These are phyloP conservation scores for Podospora pseudopauciseta DNA, from an alignment of 495 filamentous ascomycete genomes.

Conservation along the genomic window DNA sequence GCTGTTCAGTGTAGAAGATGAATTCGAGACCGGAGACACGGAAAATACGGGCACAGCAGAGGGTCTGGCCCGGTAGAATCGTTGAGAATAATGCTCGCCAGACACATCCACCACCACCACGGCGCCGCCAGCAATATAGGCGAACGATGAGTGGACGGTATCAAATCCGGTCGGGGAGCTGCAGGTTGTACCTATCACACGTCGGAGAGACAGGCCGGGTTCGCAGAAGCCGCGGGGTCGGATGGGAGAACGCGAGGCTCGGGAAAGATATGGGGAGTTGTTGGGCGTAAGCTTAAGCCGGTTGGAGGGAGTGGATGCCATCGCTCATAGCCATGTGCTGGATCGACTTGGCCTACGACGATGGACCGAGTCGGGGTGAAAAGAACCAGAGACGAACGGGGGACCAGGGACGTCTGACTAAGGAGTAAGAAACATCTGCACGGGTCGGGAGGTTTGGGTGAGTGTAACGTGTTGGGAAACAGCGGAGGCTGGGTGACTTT, in stretches of 20 bases:
- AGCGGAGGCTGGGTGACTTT: neutral
- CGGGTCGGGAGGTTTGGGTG: neutral
- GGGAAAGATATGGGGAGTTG: slow-evolving; percentile 67
- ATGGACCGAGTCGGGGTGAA: slow-evolving; percentile 3
- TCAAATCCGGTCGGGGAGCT: slow-evolving; percentile 84
- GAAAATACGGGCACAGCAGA: slow-evolving; percentile 63
- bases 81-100: slow-evolving; percentile 69
- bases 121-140: slow-evolving; percentile 88
- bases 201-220: slow-evolving; percentile 64
- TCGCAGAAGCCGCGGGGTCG: slow-evolving; percentile 39
- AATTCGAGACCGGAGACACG: slow-evolving; percentile 37
- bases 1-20: slow-evolving; percentile 50
- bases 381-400: neutral
- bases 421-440: slow-evolving; percentile 18
- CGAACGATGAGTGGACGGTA: slow-evolving; percentile 71
- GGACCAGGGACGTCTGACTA: slow-evolving; percentile 11
- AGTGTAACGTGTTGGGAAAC: slow-evolving; percentile 11
- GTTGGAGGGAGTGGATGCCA: slow-evolving; percentile 57
- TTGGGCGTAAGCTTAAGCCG: slow-evolving; percentile 74
- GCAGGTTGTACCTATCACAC: slow-evolving; percentile 86
- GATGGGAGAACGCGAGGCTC: slow-evolving; percentile 59
- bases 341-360: slow-evolving; percentile 19
- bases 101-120: slow-evolving; percentile 83
- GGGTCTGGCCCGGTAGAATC: slow-evolving; percentile 86
- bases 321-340: slow-evolving; percentile 49